Percentiles rank a stretch among this genome's conserved stretches.
Evolutionary conservation across 768 basidiomycete species (phyloP).

Genomic region (Phylloporus scabripes): DNA sequence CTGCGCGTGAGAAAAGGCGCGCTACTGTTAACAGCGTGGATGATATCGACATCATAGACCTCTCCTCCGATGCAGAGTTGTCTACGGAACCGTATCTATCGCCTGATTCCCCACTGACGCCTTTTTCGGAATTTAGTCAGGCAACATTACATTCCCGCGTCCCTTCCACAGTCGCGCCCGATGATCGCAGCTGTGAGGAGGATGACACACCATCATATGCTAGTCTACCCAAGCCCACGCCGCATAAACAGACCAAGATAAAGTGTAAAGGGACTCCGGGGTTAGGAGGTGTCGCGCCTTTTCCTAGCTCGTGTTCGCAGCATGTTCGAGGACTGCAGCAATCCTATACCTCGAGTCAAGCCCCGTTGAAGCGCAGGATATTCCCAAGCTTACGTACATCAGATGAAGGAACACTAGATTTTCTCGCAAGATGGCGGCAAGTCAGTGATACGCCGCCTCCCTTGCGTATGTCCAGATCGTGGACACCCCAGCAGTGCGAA

Average conservation of each 20-base stretch:
- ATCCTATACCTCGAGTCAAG: conserved; percentile 21
- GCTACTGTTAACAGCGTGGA: conserved; percentile 12
- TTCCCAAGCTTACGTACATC: conserved; percentile 1
- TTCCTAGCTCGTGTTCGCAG: conserved; percentile 47
- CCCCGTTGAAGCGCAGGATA: conserved; percentile 8
- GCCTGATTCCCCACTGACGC: conserved; percentile 7
- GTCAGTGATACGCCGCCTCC: background rate
- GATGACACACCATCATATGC: conserved; percentile 8
- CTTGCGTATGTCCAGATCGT: background rate
- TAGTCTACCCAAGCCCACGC: background rate
- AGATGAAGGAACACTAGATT: conserved; percentile 9
- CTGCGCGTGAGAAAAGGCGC: conserved; percentile 3
- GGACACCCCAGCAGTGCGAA: conserved; percentile 15
- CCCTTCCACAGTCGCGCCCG: background rate
- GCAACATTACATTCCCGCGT: conserved; percentile 7
- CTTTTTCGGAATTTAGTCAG: conserved; percentile 6
- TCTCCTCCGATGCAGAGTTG: conserved; percentile 15
- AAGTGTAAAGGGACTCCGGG: conserved; percentile 3
- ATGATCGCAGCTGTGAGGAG: background rate
- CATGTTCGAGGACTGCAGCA: conserved; percentile 60
- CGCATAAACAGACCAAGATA: conserved; percentile 3
- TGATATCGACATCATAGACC: conserved; percentile 14
- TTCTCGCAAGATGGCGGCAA: conserved; percentile 13
- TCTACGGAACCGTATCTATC: conserved; percentile 11
- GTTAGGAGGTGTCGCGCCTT: conserved; percentile 31